Evolutionary conservation across 2,329 filamentous ascomycete genomes (phyloP).

Genomic region (Neonectria ditissima): DNA sequence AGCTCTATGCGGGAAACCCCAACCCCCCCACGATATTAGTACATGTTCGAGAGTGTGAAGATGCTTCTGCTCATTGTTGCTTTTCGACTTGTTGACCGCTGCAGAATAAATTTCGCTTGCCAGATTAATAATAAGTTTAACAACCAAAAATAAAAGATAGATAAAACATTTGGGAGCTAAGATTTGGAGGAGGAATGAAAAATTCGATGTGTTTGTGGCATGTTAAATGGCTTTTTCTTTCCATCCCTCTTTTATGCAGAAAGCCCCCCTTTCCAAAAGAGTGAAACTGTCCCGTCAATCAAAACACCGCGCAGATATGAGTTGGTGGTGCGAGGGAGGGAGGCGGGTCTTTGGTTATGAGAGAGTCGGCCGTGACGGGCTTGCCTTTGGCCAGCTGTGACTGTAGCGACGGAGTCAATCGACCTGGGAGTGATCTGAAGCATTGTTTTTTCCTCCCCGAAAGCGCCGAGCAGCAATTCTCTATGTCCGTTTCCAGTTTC

Average conservation of each 20-base stretch:
- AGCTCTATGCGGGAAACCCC: slow-evolving; percentile 40
- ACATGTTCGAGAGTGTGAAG: slow-evolving; percentile 47
- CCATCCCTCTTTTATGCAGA: slow-evolving; percentile 5
- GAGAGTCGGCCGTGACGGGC: slow-evolving; percentile 6
- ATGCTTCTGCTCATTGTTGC: slow-evolving; percentile 29
- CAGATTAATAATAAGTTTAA: slow-evolving; percentile 32
- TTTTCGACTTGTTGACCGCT: slow-evolving; percentile 30
- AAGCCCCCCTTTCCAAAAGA: slow-evolving; percentile 23
- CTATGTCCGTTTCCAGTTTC: slow-evolving; percentile 38
- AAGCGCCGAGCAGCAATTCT: slow-evolving; percentile 43
- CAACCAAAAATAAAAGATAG: slow-evolving; percentile 25
- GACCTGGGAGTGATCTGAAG: slow-evolving; percentile 20
- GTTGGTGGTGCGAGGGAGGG: slow-evolving; percentile 20
- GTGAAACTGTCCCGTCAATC: slow-evolving; percentile 22
- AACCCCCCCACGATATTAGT: slow-evolving; percentile 43
- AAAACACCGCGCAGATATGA: slow-evolving; percentile 22
- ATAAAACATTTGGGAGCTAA: slow-evolving; percentile 26
- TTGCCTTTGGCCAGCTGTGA: slow-evolving; percentile 6
- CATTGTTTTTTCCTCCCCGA: slow-evolving; percentile 21
- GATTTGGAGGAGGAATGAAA: slow-evolving; percentile 19
- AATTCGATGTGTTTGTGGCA: slow-evolving; percentile 23
- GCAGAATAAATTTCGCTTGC: slow-evolving; percentile 34
- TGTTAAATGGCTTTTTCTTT: slow-evolving; percentile 14
- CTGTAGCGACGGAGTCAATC: slow-evolving; percentile 16
- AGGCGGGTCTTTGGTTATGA: slow-evolving; percentile 16